phyloP scores from a whole-genome alignment of 1,284 basidiomycete genomes.

The Malassezia arunalokei region DNA sequence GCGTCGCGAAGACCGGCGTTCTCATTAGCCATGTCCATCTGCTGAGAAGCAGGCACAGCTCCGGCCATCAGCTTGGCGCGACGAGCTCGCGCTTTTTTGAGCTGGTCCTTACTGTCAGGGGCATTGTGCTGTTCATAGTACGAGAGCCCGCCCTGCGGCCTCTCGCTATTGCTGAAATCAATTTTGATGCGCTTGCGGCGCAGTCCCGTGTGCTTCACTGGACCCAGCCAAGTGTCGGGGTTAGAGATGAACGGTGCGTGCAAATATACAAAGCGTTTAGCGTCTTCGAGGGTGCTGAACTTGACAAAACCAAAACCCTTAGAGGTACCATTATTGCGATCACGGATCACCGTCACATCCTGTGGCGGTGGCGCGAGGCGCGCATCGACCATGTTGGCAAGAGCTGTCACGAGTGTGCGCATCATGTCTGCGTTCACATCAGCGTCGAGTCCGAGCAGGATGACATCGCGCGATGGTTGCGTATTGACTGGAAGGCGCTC shows the following conservation, averaged over 20 bases:
- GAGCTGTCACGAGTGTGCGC: conserved; percentile 11
- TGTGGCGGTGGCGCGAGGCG: conserved; percentile 13
- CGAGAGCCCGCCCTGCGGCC: conserved; percentile 15
- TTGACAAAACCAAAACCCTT: conserved; percentile 17
- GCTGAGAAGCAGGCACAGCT: neutral
- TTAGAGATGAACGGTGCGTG: conserved; percentile 14
- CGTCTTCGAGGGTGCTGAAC: conserved; percentile 17
- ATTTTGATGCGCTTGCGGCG: conserved; percentile 17
- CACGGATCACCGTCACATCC: conserved; percentile 17
- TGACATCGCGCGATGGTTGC: conserved; percentile 17
- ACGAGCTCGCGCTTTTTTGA: conserved; percentile 4
- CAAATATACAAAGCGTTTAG: conserved; percentile 13
- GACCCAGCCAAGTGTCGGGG: conserved; percentile 15
- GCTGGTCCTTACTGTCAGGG: conserved; percentile 13
- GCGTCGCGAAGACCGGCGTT: conserved; percentile 15
- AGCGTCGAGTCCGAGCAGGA: conserved; percentile 13
- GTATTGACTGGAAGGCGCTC: conserved; percentile 2
- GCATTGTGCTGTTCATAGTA: conserved; percentile 19
- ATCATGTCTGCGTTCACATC: conserved; percentile 15
- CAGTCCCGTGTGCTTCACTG: neutral
- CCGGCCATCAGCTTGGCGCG: neutral
- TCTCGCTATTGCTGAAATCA: conserved; percentile 17
- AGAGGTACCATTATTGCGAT: conserved; percentile 11
- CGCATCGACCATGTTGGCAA: conserved; percentile 12
- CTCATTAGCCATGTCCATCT: conserved; percentile 6